phyloP scores from a whole-genome alignment of 768 basidiomycete species.

The Chalciporus piperatus region DNA sequence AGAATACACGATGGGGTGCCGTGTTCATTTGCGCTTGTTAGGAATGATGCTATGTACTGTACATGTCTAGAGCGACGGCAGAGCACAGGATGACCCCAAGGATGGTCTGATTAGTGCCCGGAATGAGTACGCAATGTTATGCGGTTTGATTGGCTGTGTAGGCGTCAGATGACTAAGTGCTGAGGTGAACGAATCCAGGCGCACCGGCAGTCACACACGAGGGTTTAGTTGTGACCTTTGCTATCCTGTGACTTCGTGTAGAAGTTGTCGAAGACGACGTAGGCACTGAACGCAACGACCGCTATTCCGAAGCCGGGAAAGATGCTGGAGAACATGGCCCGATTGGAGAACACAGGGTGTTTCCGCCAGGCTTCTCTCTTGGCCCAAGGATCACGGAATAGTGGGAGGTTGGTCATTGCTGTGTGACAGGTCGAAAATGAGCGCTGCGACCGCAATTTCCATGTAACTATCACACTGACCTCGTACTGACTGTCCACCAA shows the following conservation, averaged over 20 bases:
- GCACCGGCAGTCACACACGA: constrained; percentile 8
- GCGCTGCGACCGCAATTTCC: background rate
- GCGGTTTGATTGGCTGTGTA: background rate
- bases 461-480: constrained; percentile 13
- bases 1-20: background rate
- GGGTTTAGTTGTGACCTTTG: constrained; percentile 6
- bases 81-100: background rate
- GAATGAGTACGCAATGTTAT: background rate
- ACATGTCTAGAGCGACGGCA: background rate
- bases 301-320: constrained; percentile 97
- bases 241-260: constrained; percentile 39
- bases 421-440: constrained; percentile 9
- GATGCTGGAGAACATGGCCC: constrained; percentile 83
- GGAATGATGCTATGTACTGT: background rate
- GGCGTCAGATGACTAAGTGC: background rate
- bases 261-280: constrained; percentile 82
- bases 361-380: constrained; percentile 92
- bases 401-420: constrained; percentile 61
- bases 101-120: background rate
- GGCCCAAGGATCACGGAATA: constrained; percentile 93
- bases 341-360: constrained; percentile 82
- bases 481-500: constrained; percentile 12
- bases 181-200: constrained; percentile 1
- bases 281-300: constrained; percentile 86
- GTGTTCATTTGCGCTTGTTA: background rate